Conservation (phyloP, 2,329 filamentous ascomycete genomes). For the Trichophyton benhamiae region DNA sequence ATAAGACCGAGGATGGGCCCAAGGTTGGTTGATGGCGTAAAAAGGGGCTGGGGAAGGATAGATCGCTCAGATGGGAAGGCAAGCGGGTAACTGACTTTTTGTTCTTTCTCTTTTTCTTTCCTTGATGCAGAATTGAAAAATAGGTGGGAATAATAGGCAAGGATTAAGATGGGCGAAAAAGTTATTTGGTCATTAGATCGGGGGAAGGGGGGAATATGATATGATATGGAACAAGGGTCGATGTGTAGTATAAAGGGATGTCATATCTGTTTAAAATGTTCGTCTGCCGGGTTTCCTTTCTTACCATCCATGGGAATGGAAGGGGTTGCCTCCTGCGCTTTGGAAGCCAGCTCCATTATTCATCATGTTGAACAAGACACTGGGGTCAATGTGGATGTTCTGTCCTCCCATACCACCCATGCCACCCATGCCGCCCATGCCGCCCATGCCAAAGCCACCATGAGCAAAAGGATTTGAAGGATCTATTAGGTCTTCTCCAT, state of each 20-base stretch:
- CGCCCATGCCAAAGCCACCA: slow-evolving; percentile 42
- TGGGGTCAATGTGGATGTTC: slow-evolving; percentile 52
- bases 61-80: background rate
- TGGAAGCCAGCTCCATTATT: slow-evolving; percentile 44
- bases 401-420: slow-evolving; percentile 18
- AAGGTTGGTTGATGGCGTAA: background rate
- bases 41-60: background rate
- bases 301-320: slow-evolving; percentile 19
- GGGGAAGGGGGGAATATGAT: background rate
- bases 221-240: background rate
- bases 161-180: background rate
- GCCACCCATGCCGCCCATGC: slow-evolving; percentile 40
- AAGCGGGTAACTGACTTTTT: background rate
- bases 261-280: too few species aligned
- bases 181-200: background rate
- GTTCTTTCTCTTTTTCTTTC: background rate
- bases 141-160: background rate
- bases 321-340: slow-evolving; percentile 40
- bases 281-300: background rate
- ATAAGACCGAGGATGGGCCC: slow-evolving; percentile 4
- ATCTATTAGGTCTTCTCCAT: slow-evolving; percentile 80
- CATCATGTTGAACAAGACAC: slow-evolving; percentile 77
- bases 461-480: slow-evolving; percentile 73
- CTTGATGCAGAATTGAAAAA: background rate
- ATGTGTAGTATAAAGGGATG: too few species aligned